Conservation (phyloP, 169 alveolate species). For the Plasmodium fragile region DNA sequence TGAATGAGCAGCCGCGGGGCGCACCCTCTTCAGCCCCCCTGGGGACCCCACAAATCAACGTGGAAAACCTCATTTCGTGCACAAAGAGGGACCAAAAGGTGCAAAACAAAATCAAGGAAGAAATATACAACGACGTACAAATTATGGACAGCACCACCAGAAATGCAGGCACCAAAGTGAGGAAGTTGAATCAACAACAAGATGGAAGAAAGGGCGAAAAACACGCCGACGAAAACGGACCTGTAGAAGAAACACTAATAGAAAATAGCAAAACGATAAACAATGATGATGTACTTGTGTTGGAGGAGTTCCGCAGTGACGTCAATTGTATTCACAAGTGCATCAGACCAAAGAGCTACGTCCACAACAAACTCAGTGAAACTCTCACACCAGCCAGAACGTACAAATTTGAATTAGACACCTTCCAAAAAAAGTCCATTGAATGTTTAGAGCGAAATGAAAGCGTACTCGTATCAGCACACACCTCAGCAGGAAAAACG, state of each 20-base stretch:
- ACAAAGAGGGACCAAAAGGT: constrained; percentile 28
- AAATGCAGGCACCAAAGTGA: constrained; percentile 17
- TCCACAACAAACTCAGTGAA: constrained; percentile 47
- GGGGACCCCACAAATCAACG: constrained; percentile 22
- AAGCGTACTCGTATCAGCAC: constrained; percentile 99
- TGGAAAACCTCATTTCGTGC: constrained; percentile 28
- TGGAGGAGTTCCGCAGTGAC: constrained; percentile 74
- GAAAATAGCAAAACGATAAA: constrained; percentile 73
- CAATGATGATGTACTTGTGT: constrained; percentile 62
- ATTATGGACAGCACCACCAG: constrained; percentile 18
- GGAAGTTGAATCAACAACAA: constrained; percentile 2
- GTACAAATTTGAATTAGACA: constrained; percentile 95
- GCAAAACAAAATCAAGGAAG: constrained; percentile 33
- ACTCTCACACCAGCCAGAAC: constrained; percentile 89
- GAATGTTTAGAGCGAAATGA: constrained; percentile 96
- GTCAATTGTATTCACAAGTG: constrained; percentile 74
- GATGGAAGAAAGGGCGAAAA: neutral
- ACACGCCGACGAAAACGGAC: neutral
- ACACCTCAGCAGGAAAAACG: constrained; percentile 99
- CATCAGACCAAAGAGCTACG: constrained; percentile 68
- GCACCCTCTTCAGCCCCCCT: neutral
- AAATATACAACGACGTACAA: constrained; percentile 42
- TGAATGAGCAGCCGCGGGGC: neutral
- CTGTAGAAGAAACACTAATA: constrained; percentile 46
- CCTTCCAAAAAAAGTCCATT: constrained; percentile 96